Conservation (phyloP, 106 monocot species). For the Allium sativum region DNA sequence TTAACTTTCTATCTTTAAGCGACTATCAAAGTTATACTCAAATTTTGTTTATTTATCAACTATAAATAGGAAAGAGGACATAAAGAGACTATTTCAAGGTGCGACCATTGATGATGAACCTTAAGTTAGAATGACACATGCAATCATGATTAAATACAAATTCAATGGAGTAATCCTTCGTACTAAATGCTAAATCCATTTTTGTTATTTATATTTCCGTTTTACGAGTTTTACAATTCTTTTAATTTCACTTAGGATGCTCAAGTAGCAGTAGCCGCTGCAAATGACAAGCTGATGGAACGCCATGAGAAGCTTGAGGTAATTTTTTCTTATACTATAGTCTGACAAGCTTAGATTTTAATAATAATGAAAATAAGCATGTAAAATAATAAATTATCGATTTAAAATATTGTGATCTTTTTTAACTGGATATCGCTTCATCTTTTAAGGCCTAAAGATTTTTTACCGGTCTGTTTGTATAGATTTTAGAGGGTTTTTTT, state of each 20-base stretch:
- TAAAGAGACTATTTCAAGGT: slow-evolving; percentile 72
- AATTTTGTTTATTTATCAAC: background rate
- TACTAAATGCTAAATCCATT: background rate
- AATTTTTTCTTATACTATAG: background rate
- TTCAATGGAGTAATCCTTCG: slow-evolving; percentile 64
- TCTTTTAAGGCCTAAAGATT: too few relatives aligned
- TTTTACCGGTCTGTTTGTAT: too few relatives aligned
- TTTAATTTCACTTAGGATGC: slow-evolving; percentile 55
- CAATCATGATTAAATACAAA: slow-evolving; percentile 79
- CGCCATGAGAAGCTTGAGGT: slow-evolving; percentile 91
- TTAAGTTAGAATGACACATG: slow-evolving; percentile 64
- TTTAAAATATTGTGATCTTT: too few relatives aligned
- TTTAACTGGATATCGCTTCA: too few relatives aligned
- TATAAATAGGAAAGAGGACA: slow-evolving; percentile 37
- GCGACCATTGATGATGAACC: slow-evolving; percentile 45
- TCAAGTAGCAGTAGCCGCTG: slow-evolving; percentile 76
- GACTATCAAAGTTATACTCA: background rate
- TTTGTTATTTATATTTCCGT: background rate
- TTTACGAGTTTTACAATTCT: background rate
- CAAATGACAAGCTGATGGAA: slow-evolving; percentile 70
- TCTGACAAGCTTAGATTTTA: too few relatives aligned
- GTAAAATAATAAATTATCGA: too few relatives aligned
- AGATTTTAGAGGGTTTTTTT: too few relatives aligned
- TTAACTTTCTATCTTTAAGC: background rate
- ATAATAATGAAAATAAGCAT: too few relatives aligned